Evolutionary conservation across 768 basidiomycete species (phyloP).

Genomic region (Russula foetens): DNA sequence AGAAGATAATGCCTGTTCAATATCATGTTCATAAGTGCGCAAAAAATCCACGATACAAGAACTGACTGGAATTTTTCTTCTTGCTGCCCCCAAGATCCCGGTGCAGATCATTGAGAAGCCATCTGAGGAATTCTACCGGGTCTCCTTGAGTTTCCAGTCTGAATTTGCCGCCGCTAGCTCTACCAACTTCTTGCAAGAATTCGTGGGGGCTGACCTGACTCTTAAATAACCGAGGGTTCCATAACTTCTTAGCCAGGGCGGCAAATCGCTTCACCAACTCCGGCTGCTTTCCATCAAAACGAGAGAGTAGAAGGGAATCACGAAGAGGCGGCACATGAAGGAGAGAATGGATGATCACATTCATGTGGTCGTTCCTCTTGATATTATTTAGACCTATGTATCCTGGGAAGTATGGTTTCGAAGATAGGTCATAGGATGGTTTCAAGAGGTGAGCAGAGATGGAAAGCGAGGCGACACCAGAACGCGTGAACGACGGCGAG

Average conservation of each 20-base stretch:
- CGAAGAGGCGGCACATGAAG: slow-evolving; percentile 87
- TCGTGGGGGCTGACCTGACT: slow-evolving; percentile 99
- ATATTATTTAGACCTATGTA: slow-evolving; percentile 98
- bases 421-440: slow-evolving; percentile 78
- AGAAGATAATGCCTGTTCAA: slow-evolving; percentile 74
- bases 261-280: slow-evolving; percentile 89
- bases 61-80: slow-evolving; percentile 82
- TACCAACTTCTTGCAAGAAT: slow-evolving; percentile 92
- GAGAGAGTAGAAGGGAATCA: slow-evolving; percentile 75
- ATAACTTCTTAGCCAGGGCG: slow-evolving; percentile 82
- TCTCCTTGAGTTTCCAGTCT: slow-evolving; percentile 92
- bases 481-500: slow-evolving; percentile 72
- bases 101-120: slow-evolving; percentile 91
- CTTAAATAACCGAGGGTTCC: slow-evolving; percentile 96
- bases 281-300: slow-evolving; percentile 63
- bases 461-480: slow-evolving; percentile 46
- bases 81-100: slow-evolving; percentile 92
- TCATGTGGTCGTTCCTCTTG: slow-evolving; percentile 95
- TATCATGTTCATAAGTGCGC: background rate
- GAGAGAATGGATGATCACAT: slow-evolving; percentile 90
- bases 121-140: slow-evolving; percentile 91
- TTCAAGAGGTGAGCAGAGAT: slow-evolving; percentile 52
- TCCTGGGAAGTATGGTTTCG: slow-evolving; percentile 81
- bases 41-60: background rate
- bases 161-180: slow-evolving; percentile 85